Percentiles rank a stretch among this genome's conserved stretches.
These are phyloP conservation scores for Aspergillus floridensis DNA, from an alignment of 2,329 filamentous ascomycete species.

Conservation along the genomic window DNA sequence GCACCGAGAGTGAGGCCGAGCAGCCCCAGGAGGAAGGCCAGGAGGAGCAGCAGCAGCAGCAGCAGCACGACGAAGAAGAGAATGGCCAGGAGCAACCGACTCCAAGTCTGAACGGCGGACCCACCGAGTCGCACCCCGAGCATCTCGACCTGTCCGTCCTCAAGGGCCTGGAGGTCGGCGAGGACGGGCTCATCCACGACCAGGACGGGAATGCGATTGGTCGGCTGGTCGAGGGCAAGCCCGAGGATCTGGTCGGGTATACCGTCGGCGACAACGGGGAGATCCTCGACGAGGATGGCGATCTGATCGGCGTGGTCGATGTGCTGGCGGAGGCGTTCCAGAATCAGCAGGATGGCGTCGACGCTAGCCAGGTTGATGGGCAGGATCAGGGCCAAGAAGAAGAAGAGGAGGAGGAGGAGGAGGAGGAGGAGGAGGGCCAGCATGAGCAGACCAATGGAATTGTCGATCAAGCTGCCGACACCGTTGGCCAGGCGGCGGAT, in stretches of 20 bases:
- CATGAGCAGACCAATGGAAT: neutral
- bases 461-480: neutral
- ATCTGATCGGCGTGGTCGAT: slow-evolving; percentile 40
- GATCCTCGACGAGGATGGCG: slow-evolving; percentile 33
- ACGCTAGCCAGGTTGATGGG: neutral
- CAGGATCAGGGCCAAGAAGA: neutral
- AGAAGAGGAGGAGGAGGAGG: neutral
- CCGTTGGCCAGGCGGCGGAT: neutral
- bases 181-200: slow-evolving; percentile 38
- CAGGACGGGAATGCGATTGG: slow-evolving; percentile 37
- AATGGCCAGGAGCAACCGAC: neutral
- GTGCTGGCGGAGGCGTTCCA: slow-evolving; percentile 24
- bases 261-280: slow-evolving; percentile 39
- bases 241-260: slow-evolving; percentile 41
- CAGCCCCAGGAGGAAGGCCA: neutral
- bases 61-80: neutral
- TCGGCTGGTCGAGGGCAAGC: slow-evolving; percentile 40
- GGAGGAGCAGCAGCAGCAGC: neutral
- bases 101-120: slow-evolving; percentile 4
- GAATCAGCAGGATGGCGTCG: neutral
- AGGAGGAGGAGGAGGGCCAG: neutral
- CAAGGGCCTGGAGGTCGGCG: slow-evolving; percentile 41
- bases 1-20: neutral
- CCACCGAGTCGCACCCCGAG: neutral
- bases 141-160: slow-evolving; percentile 33